Evolutionary conservation across 176 grass and related monocot genomes (phyloP).

Genomic region (Neostapfia colusana): DNA sequence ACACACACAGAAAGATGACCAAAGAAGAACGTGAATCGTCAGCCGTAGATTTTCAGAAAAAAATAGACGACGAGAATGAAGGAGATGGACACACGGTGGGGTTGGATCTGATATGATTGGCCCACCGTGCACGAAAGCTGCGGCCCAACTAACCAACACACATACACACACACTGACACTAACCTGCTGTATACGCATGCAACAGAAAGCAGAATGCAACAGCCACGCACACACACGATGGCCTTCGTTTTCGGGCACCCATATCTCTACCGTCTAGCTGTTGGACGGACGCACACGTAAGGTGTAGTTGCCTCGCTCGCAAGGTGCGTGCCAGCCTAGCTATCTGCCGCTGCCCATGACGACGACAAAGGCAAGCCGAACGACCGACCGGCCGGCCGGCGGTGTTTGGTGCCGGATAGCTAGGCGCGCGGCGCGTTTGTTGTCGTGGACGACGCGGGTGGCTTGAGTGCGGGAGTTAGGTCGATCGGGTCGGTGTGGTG

Average conservation of each 20-base stretch:
- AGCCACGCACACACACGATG: neutral
- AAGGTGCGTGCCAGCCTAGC: constrained; percentile 41
- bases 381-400: neutral
- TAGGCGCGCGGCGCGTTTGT: too few relatives aligned
- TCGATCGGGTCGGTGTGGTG: neutral
- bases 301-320: neutral
- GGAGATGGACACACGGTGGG: too few relatives aligned
- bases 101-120: neutral
- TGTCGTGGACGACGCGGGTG: neutral
- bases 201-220: neutral
- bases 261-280: neutral
- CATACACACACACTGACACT: neutral
- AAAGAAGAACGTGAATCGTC: neutral
- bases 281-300: neutral
- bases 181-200: neutral
- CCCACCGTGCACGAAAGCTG: neutral
- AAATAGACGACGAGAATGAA: neutral
- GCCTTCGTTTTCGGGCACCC: constrained; percentile 2
- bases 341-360: neutral
- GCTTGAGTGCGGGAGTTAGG: constrained; percentile 36
- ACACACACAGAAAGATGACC: neutral
- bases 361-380: neutral
- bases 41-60: neutral
- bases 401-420: too few relatives aligned
- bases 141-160: neutral